Evolutionary conservation across 768 basidiomycete species (phyloP).

Genomic region (Suillus americanus): DNA sequence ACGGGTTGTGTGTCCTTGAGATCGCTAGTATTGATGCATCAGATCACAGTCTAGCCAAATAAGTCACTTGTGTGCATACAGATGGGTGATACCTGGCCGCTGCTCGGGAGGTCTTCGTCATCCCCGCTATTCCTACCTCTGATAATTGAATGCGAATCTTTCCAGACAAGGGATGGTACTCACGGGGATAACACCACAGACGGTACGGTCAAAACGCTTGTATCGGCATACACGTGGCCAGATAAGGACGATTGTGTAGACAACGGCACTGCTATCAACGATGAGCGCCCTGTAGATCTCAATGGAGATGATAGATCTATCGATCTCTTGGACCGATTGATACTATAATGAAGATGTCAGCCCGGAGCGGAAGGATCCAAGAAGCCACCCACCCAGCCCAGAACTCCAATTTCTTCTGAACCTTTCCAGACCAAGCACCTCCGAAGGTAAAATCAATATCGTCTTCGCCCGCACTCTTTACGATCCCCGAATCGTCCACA

Average conservation of each 20-base stretch:
- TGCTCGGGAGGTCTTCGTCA: conserved; percentile 71
- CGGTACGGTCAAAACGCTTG: conserved; percentile 33
- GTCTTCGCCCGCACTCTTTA: conserved; percentile 28
- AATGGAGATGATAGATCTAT: conserved; percentile 26
- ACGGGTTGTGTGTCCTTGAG: conserved; percentile 22
- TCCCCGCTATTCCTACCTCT: conserved; percentile 39
- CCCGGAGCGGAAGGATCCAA: not conserved
- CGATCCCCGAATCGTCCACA: conserved; percentile 22
- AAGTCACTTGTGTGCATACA: conserved; percentile 41
- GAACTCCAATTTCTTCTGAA: conserved; percentile 48
- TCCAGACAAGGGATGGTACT: conserved; percentile 9
- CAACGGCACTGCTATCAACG: conserved; percentile 29
- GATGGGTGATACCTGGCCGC: conserved; percentile 73
- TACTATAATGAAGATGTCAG: conserved; percentile 21
- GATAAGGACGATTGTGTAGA: conserved; percentile 37
- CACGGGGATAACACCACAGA: conserved; percentile 42
- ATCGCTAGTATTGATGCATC: conserved; percentile 19
- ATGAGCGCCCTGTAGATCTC: conserved; percentile 23
- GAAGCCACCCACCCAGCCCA: conserved; percentile 45
- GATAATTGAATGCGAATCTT: not conserved
- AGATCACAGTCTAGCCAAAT: not conserved
- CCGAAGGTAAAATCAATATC: conserved; percentile 27
- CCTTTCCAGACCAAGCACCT: conserved; percentile 40
- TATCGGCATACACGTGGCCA: conserved; percentile 25
- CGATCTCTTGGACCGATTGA: conserved; percentile 34